Evolutionary conservation across 345 rosid genomes (phyloP), one percentile per base, ranked within the genome.

Genomic region (Cochlearia excelsa): DNA sequence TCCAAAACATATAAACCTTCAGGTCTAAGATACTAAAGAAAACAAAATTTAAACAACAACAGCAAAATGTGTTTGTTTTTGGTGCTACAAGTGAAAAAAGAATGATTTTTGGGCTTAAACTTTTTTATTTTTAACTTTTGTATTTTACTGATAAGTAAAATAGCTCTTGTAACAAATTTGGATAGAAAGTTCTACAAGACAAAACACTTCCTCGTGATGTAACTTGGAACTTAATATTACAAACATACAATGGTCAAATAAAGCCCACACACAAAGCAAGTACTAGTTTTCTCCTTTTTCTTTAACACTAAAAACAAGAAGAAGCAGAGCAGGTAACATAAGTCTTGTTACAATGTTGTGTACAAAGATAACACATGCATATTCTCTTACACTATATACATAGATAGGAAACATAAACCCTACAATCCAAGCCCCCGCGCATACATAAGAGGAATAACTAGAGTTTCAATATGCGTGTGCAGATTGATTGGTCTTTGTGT

Each of bases 1-100:
- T 63, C 77, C 65, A 73, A 47, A 68, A 66, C 72, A 26, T 67
- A 57, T 31, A 67, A 58, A 64, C 72, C 77, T 49, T 73, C 77
- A 67, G 69, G 69, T 45, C 74, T 73, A 57, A 63, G 69, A 34
- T 62, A 61, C 69, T 73, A 57, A 67, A 49, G 26, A 43, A 26
- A 5, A 35, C 7, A 40, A 23, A 51, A 16, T 16, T 16, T 26
- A 30, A 56, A 51, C 2, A 42, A 38, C n/a, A 44, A 34, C 59
- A 63, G 54, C 33, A 34, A 11, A 8, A 38, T 57, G 39, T 46
- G 57, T 52, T 39, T 59, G 34, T 40, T 65, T 53, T 58, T 38
- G 7, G 41, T 34, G 37, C 37, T 34, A 1, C 43, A 39, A 39
- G 23, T 16, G 23, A 16, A 16, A 16, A 16, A 16, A 16, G 23